Evolutionary conservation across 768 basidiomycete species (phyloP).

Genomic region (Psilocybe sp.): DNA sequence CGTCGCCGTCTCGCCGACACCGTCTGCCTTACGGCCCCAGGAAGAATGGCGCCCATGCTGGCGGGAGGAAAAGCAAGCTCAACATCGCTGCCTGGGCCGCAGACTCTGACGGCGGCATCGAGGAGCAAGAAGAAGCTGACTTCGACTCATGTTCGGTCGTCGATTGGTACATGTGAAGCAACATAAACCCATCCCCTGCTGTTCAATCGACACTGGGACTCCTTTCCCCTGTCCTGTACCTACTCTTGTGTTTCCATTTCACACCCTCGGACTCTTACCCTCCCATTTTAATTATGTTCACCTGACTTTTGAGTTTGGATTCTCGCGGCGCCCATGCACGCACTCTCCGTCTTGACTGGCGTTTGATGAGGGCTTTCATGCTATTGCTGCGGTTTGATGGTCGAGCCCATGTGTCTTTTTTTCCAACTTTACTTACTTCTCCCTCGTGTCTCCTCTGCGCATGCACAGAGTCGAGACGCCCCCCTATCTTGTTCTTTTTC

Average conservation of each 20-base stretch:
- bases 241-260: background rate
- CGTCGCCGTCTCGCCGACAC: background rate
- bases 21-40: no score
- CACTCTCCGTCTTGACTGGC: constrained; percentile 7
- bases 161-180: no score
- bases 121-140: no score
- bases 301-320: background rate
- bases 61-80: background rate
- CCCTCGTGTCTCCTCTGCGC: background rate
- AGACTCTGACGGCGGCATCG: no score
- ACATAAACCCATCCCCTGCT: no score
- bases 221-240: no score
- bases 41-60: background rate
- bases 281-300: background rate
- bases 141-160: no score
- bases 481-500: no score
- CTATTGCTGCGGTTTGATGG: background rate
- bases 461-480: no score
- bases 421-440: background rate
- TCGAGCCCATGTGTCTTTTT: background rate
- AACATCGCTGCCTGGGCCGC: background rate
- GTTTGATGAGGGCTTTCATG: constrained; percentile 3
- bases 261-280: background rate
- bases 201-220: no score
- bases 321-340: background rate